Base-by-base conservation (phyloP, 2,329 filamentous ascomycete genomes). In the Fusarium chlamydosporum region DNA sequence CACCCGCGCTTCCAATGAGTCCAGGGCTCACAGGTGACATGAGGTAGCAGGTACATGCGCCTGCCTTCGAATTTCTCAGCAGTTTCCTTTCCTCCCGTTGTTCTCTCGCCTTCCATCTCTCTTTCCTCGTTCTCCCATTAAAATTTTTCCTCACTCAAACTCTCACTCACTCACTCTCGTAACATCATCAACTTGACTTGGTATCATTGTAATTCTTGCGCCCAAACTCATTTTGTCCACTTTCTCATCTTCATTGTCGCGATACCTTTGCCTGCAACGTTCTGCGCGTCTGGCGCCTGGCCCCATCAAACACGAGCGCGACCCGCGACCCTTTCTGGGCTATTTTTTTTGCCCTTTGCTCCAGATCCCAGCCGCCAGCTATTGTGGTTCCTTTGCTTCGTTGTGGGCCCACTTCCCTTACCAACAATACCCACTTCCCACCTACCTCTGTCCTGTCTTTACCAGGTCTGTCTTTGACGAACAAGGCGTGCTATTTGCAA, bases 241-340 rank as follows among this genome's bases (percentile, higher is more conserved):
- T 52, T 41, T 48, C 55, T 33, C 35, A 46, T 60, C 53, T 58
- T 47, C 41, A 68, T 59, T 58, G 50, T 56, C 45, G 59, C 59
- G 60, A 71, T 65, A 73, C 61, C 55, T 70, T 29, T 29, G 8
- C 10, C 52, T 48, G 53, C 43, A 48, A 45, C 51, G 56, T 66
- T 73, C 71, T 74, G 72, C 72, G 72, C 72, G 72, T 61, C 72
- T 74, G 72, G 72, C 72, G 72, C 56, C 68, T 73, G 70, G 72
- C 66, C 70, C 72, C 72, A 73, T 74, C 70, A 69, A 72, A 72
- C 70, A 72, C 70, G 70, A 65, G 58, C 56, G 50, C 68, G 68
- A 71, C 64, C 70, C 70, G 60, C 70, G 69, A 72, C 70, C 62
- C 67, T 73, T 61, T 73, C 55, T 65, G 61, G 56, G 46, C 61